A percentile compares a stretch with the other conserved stretches of the same genome.
Evolutionary conservation across 208 protist genomes (phyloP).

Genomic region (Novymonas esmeraldas): DNA sequence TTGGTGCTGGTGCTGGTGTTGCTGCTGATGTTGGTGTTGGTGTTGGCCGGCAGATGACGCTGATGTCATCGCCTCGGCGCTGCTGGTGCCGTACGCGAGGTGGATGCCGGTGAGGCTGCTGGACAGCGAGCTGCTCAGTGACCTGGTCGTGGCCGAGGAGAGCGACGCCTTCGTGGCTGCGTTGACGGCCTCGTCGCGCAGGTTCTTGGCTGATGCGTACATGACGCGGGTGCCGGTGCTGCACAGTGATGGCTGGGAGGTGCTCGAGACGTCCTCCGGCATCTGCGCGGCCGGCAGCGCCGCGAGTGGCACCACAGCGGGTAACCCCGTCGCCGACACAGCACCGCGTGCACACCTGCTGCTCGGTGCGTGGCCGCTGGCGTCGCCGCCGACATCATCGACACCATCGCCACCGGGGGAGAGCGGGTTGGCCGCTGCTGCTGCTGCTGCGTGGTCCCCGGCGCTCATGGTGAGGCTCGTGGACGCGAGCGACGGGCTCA

Average conservation of each 20-base stretch:
- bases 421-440: not conserved
- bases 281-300: not conserved
- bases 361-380: not conserved
- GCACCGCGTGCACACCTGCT: not conserved
- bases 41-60: not conserved
- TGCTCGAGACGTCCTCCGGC: not conserved
- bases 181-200: too few relatives aligned
- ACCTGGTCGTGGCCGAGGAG: not conserved
- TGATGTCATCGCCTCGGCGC: not conserved
- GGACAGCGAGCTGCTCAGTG: not conserved
- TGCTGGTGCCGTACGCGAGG: not conserved
- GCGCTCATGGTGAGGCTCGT: not conserved
- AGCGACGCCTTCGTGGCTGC: not conserved
- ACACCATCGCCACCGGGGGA: not conserved
- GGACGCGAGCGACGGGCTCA: not conserved
- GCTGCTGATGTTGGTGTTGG: not conserved
- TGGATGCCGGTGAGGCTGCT: constrained; percentile 2
- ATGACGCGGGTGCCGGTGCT: not conserved
- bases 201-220: not conserved
- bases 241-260: not conserved
- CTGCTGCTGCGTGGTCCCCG: not conserved
- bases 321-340: not conserved
- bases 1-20: not conserved
- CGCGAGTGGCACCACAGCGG: not conserved
- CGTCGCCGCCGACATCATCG: not conserved